Conservation (phyloP, 2,329 filamentous ascomycete species). For the Beauveria rudraprayagi region DNA sequence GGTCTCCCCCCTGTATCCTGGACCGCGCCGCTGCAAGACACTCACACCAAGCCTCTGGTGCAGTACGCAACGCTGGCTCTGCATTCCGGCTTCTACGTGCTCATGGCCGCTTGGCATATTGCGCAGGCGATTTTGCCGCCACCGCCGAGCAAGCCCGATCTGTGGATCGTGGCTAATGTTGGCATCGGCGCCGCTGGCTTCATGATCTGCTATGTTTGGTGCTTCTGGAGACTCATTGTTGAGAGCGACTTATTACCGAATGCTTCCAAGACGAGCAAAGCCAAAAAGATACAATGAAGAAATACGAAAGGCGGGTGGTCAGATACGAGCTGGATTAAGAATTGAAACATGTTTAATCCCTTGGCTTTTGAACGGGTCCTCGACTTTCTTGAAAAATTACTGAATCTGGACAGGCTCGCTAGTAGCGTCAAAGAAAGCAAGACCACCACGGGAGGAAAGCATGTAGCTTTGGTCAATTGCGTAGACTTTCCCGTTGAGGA, state of each 20-base stretch:
- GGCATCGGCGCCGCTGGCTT: constrained; percentile 81
- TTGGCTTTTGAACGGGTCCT: not conserved
- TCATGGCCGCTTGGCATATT: constrained; percentile 76
- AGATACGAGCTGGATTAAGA: not conserved
- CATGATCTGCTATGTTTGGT: constrained; percentile 84
- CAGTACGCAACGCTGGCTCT: constrained; percentile 56
- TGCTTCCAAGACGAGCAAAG: constrained; percentile 21
- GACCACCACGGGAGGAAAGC: too few relatives aligned
- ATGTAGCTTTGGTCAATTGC: too few relatives aligned
- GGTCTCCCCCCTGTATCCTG: constrained; percentile 74
- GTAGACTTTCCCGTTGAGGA: too few relatives aligned
- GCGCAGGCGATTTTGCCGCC: constrained; percentile 60
- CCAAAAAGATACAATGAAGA: constrained; percentile 28
- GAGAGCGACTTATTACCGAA: constrained; percentile 47
- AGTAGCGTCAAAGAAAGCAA: not conserved
- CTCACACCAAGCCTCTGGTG: constrained; percentile 20
- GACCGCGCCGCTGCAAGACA: constrained; percentile 55
- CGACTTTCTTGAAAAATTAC: not conserved
- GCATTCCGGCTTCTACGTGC: constrained; percentile 67
- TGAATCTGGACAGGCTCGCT: not conserved
- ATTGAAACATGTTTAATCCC: not conserved
- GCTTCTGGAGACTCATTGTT: constrained; percentile 58
- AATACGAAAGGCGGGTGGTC: not conserved
- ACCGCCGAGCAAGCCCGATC: constrained; percentile 72
- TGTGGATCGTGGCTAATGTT: constrained; percentile 91